Evolutionary conservation across 176 grass and related monocot genomes (phyloP), one percentile per base, ranked within the genome.

Genomic region (Hordeum vulgare): DNA sequence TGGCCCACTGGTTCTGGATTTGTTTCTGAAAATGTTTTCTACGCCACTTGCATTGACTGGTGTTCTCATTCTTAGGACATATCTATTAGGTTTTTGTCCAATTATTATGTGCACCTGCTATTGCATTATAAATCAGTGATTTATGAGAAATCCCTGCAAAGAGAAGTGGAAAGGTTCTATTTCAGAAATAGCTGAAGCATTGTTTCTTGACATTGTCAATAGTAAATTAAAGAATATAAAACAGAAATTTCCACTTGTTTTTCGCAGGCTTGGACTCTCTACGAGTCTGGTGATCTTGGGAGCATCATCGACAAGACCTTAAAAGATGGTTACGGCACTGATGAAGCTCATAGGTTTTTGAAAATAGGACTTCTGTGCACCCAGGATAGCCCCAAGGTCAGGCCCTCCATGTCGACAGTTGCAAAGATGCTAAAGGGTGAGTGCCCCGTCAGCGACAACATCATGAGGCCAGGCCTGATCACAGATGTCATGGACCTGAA

Each of bases 401-500:
- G 95, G 57, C 95, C 92, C n/a, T 44, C 92, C 39, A 97, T 97
- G 90, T 89, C 95, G 5, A 82, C 35, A 15, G 86, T 85, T 2
- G 71, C 88, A 9, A 82, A 80, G 83, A 91, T 91, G 92, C 73
- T 97, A 18, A 90, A 71, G 9, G 89, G 90, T 3, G 75, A 90
- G 36, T 86, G 56, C 33, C 7, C 71, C 11, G 60, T 88, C 29
- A 23, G 67, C 12, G 81, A 80, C 76, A 74, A 75, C 84, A 93
- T 98, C 83, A 95, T 56, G 66, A 95, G 91, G 81, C 92, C 95
- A 4, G 90, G 92, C 64, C 66, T 97, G 57, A 94, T 98, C 80
- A 82, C 95, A 73, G 95, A 98, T 18, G 87, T 95, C 73, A 98
- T 91, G 90, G 90, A 95, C 61, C 84, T 95, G 8, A 93, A 95